phyloP scores from a whole-genome alignment of 2,329 filamentous ascomycete genomes.

The Emmonsiellopsis sp. region DNA sequence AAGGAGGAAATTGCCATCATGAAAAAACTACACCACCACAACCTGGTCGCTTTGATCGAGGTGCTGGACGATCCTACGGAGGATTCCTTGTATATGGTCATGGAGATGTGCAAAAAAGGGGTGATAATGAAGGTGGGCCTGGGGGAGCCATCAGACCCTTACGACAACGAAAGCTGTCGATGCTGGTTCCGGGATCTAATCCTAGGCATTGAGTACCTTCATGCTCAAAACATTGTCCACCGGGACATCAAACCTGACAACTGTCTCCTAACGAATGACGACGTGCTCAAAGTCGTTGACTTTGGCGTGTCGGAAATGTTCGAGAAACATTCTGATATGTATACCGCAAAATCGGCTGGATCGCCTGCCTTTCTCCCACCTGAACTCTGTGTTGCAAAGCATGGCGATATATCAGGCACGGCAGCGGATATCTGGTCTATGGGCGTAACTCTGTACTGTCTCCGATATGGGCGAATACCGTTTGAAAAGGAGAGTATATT shows the following conservation, averaged over 20 bases:
- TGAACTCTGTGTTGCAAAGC: slow-evolving; percentile 77
- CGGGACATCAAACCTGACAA: slow-evolving; percentile 98
- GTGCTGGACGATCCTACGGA: slow-evolving; percentile 92
- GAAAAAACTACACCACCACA: slow-evolving; percentile 95
- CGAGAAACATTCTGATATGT: slow-evolving; percentile 77
- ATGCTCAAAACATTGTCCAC: slow-evolving; percentile 89
- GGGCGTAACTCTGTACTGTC: slow-evolving; percentile 88
- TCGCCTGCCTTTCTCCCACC: slow-evolving; percentile 92
- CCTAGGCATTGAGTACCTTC: slow-evolving; percentile 88
- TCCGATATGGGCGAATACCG: slow-evolving; percentile 79
- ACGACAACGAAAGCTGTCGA: slow-evolving; percentile 70
- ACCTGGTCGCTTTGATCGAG: slow-evolving; percentile 86
- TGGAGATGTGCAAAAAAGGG: slow-evolving; percentile 98
- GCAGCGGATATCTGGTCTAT: slow-evolving; percentile 98
- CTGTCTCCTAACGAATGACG: slow-evolving; percentile 75
- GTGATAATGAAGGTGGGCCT: slow-evolving; percentile 93
- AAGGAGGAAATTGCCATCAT: slow-evolving; percentile 96
- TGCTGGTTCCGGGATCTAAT: slow-evolving; percentile 94
- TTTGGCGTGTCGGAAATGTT: slow-evolving; percentile 99
- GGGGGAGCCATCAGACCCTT: slow-evolving; percentile 72
- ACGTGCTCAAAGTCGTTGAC: slow-evolving; percentile 93
- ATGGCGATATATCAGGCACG: slow-evolving; percentile 77
- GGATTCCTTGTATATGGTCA: slow-evolving; percentile 95
- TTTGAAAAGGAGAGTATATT: slow-evolving; percentile 72
- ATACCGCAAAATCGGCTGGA: slow-evolving; percentile 83